Base-by-base conservation (phyloP, 2,329 filamentous ascomycete species). In the Penicillium sp. region DNA sequence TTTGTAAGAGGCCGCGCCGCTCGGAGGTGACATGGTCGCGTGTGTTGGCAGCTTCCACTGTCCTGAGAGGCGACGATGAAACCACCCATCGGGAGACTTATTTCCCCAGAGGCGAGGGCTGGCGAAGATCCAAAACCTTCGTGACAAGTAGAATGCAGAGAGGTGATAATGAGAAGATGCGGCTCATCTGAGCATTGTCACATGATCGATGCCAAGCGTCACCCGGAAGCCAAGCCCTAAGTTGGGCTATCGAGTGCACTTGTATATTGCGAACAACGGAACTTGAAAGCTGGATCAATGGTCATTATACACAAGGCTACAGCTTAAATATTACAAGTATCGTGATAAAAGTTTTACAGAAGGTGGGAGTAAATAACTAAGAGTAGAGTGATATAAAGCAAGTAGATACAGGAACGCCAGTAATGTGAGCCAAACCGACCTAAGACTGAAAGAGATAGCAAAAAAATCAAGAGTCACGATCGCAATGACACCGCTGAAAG, bases 1-100 rank as follows among this genome's bases (percentile, higher is more conserved):
- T 78, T 97, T 97, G 82, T 94, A 97, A 54, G 87, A 80, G 48
- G 88, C 87, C 59, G 83, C 84, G 55, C 87, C 90, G 63, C 79
- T 82, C 48, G 84, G 85, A 58, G 81, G 64, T 60, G 72, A 67
- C 71, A 73, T 73, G 62, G 62, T 71, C 64, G 56, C 65, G 63
- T 60, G 61, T 66, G 62, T 67, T 59, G 64, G 67, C 68, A 71
- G 67, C 66, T 66, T 69, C 66, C 71, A 72, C 71, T 71, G 66
- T 72, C 65, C 63, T 67, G 66, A 58, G 64, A 62, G 55, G 61
- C 60, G 63, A 61, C 56, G 64, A 67, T 53, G 59, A 57, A 63
- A 68, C 66, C 66, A 66, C 71, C 69, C 68, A 72, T 72, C 64
- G 61, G 67, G 67, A 69, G 48, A 58, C 31, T 43, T 56, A 49